A percentile compares a stretch with the other conserved stretches of the same genome.
phyloP scores from a whole-genome alignment of 1,284 basidiomycete species.

The Anthracocystis walkeri region DNA sequence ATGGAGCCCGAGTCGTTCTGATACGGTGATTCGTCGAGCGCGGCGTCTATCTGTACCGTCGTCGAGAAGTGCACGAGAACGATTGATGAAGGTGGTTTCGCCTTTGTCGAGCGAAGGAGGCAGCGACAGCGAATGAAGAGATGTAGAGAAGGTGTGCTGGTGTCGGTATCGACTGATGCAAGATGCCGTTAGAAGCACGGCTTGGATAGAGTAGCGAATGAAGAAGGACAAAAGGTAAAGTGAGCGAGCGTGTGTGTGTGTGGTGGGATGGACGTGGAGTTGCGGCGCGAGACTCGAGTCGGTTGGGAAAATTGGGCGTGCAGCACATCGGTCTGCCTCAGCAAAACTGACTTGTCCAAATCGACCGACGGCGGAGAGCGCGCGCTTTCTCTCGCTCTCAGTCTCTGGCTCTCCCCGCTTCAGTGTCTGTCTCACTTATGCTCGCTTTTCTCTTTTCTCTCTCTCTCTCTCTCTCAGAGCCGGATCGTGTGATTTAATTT shows the following conservation, averaged over 20 bases:
- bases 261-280: constrained; percentile 18
- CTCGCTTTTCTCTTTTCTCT: not conserved
- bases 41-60: not conserved
- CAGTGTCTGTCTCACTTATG: not conserved
- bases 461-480: not conserved
- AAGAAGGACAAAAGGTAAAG: constrained; percentile 1
- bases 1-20: too few relatives aligned
- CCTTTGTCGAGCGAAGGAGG: not conserved
- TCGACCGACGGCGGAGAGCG: constrained; percentile 11
- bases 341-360: constrained; percentile 1
- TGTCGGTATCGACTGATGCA: too few relatives aligned
- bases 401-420: constrained; percentile 3
- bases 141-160: not conserved
- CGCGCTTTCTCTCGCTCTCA: not conserved
- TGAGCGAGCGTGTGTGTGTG: not conserved
- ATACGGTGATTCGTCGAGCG: not conserved
- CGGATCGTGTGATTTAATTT: not conserved
- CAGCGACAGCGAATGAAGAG: not conserved
- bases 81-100: not conserved
- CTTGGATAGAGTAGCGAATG: not conserved
- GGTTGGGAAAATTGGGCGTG: not conserved
- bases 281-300: constrained; percentile 12
- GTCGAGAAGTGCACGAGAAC: not conserved
- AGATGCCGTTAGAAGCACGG: not conserved
- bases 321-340: constrained; percentile 2